These are phyloP conservation scores for Candida glucosophila DNA, from an alignment of 1,139 yeast species.

Conservation along the genomic window DNA sequence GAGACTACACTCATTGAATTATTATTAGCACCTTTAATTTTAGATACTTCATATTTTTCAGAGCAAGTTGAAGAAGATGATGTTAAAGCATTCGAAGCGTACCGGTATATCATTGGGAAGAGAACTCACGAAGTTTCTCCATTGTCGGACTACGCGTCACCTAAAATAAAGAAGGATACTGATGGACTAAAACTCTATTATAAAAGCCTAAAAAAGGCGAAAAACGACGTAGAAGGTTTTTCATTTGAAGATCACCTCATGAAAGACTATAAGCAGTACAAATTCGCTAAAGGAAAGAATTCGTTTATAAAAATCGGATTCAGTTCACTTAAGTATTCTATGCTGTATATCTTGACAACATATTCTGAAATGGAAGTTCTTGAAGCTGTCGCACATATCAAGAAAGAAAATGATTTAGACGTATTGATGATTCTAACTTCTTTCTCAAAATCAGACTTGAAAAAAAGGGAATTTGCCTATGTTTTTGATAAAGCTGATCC, in stretches of 20 bases:
- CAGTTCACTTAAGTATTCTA: constrained; percentile 62
- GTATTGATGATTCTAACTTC: constrained; percentile 57
- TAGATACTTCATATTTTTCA: constrained; percentile 64
- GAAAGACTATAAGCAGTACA: constrained; percentile 80
- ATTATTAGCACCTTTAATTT: constrained; percentile 57
- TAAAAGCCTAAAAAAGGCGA: constrained; percentile 40
- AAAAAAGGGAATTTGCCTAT: constrained; percentile 53
- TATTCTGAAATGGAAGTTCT: constrained; percentile 26
- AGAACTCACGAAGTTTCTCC: no score
- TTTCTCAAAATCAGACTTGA: constrained; percentile 30
- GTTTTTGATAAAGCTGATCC: constrained; percentile 14
- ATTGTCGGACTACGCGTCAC: constrained; percentile 1
- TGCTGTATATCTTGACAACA: constrained; percentile 43
- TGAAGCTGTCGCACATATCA: constrained; percentile 26
- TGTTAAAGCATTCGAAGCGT: constrained; percentile 28
- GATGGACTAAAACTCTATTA: constrained; percentile 15
- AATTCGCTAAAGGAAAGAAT: constrained; percentile 21
- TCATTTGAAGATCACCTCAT: constrained; percentile 51
- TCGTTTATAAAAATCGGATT: constrained; percentile 46
- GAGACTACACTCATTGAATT: constrained; percentile 28
- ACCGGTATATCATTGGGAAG: constrained; percentile 13
- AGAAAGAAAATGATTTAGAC: constrained; percentile 37
- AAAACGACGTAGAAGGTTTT: constrained; percentile 57
- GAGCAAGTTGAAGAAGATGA: constrained; percentile 54
- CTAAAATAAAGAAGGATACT: constrained; percentile 1